phyloP scores from a whole-genome alignment of 1,284 basidiomycete species.

The Polyporus tsugae region DNA sequence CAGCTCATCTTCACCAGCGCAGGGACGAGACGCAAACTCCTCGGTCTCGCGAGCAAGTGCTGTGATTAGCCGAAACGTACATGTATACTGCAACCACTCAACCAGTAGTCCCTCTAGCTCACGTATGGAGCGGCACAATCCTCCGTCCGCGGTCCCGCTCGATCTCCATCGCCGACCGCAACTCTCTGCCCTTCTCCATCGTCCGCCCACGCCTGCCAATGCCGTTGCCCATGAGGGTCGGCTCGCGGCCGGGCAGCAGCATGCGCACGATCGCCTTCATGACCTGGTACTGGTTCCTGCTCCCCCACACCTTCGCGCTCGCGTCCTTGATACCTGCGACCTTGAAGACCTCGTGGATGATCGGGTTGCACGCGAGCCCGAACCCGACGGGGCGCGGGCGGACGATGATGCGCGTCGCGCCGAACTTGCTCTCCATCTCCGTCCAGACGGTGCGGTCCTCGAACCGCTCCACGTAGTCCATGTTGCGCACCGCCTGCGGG shows the following conservation, averaged over 20 bases:
- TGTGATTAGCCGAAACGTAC: conserved; percentile 16
- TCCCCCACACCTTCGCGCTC: conserved; percentile 94
- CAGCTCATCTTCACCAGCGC: background rate
- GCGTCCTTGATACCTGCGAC: conserved; percentile 96
- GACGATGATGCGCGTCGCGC: conserved; percentile 85
- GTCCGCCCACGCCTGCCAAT: conserved; percentile 74
- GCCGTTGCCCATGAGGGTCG: conserved; percentile 80
- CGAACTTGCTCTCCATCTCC: conserved; percentile 86
- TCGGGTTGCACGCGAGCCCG: conserved; percentile 90
- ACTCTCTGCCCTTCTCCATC: conserved; percentile 72
- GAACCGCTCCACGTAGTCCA: conserved; percentile 92
- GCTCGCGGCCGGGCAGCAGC: conserved; percentile 76
- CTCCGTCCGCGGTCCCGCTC: conserved; percentile 79
- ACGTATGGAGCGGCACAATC: conserved; percentile 56
- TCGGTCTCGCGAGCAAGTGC: conserved; percentile 12
- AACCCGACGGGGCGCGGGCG: conserved; percentile 94
- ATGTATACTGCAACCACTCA: conserved; percentile 18
- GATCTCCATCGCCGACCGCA: conserved; percentile 68
- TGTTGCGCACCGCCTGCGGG: conserved; percentile 80
- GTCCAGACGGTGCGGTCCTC: conserved; percentile 93
- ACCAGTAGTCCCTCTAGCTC: conserved; percentile 7
- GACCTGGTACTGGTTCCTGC: conserved; percentile 79
- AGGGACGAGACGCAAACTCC: background rate
- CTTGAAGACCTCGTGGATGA: conserved; percentile 88
- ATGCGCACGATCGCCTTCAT: conserved; percentile 68